Conservation (phyloP, 2,329 filamentous ascomycete genomes). For the Xylariaceae sp. region DNA sequence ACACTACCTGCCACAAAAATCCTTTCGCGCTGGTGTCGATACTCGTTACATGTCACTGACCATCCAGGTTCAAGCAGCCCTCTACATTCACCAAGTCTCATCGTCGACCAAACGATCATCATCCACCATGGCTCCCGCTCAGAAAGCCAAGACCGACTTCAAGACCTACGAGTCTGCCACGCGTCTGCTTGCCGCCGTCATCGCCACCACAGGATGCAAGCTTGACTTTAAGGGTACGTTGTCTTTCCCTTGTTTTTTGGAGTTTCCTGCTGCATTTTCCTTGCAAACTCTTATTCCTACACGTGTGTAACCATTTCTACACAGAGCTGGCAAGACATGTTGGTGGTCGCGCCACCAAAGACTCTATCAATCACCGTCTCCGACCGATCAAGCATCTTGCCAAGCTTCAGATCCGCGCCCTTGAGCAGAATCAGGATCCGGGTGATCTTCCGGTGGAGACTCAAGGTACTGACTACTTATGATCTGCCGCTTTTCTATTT, state of each 20-base stretch:
- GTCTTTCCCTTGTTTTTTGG: not conserved
- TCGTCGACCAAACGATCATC: not conserved
- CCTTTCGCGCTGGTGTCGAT: too few relatives aligned
- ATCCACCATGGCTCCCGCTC: constrained; percentile 40
- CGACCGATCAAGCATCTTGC: constrained; percentile 37
- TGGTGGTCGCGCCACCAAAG: constrained; percentile 32
- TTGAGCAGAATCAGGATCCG: constrained; percentile 31
- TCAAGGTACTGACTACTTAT: constrained; percentile 31
- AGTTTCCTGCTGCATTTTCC: not conserved
- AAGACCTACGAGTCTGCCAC: constrained; percentile 56
- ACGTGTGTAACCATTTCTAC: not conserved
- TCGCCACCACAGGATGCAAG: constrained; percentile 52
- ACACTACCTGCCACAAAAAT: too few relatives aligned
- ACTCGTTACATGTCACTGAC: too few relatives aligned
- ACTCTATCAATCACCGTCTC: constrained; percentile 36
- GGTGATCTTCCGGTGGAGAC: constrained; percentile 32
- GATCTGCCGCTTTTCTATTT: not conserved
- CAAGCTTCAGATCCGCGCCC: constrained; percentile 31
- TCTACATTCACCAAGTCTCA: too few relatives aligned
- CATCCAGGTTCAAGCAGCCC: too few relatives aligned
- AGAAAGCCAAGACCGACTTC: constrained; percentile 46
- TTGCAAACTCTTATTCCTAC: not conserved
- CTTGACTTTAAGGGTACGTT: constrained; percentile 60
- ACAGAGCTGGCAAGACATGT: constrained; percentile 23
- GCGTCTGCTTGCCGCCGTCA: constrained; percentile 57